Evolutionary conservation across 352 stramenopile genomes (phyloP).

Genomic region (Pythium pyrilobum): DNA sequence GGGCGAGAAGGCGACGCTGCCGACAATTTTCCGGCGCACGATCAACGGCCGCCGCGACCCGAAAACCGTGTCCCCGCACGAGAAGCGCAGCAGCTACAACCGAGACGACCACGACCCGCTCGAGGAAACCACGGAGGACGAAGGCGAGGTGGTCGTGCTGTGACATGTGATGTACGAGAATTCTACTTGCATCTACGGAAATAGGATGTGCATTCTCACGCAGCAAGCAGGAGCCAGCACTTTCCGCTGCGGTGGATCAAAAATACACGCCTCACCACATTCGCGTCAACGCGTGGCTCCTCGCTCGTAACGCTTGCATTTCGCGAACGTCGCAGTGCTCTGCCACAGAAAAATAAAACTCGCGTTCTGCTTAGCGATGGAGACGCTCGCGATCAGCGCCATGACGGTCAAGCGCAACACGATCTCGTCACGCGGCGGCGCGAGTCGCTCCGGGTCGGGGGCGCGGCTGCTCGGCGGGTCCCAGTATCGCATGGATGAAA

Average conservation of each 20-base stretch:
- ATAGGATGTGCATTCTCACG: too few species aligned
- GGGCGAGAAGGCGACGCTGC: conserved; percentile 1
- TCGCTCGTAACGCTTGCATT: neutral
- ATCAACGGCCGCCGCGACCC: neutral
- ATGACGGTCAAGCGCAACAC: conserved; percentile 20
- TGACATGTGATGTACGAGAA: too few species aligned
- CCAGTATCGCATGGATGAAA: conserved; percentile 58
- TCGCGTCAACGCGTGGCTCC: too few species aligned
- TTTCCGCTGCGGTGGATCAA: too few species aligned
- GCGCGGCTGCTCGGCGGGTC: conserved; percentile 12
- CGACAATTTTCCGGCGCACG: conserved; percentile 17
- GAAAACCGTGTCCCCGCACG: neutral
- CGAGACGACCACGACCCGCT: neutral
- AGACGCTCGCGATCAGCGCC: conserved; percentile 16
- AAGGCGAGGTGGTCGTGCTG: neutral
- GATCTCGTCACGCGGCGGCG: conserved; percentile 31
- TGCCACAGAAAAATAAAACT: too few species aligned
- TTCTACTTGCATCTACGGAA: too few species aligned
- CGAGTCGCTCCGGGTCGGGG: conserved; percentile 17
- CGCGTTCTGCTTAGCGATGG: too few species aligned
- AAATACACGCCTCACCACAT: too few species aligned
- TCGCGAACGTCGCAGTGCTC: too few species aligned
- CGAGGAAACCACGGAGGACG: neutral
- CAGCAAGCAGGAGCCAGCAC: too few species aligned
- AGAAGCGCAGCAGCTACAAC: conserved; percentile 21